phyloP scores from a whole-genome alignment of 805 yeast genomes.

The Clavispora vitiphila region DNA sequence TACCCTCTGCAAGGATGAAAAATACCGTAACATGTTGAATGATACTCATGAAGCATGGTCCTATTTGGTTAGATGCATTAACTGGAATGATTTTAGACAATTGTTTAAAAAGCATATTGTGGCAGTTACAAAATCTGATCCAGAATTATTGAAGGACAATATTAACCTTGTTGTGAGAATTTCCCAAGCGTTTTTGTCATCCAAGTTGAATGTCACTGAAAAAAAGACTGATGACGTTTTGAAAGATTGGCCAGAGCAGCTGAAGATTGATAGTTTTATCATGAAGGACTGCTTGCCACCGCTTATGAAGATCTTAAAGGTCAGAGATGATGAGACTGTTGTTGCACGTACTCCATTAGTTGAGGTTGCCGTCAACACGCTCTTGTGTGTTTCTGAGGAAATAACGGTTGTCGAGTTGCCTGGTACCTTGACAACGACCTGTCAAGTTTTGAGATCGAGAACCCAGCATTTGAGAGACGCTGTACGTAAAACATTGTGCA shows the following conservation, averaged over 20 bases:
- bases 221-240: conserved; percentile 13
- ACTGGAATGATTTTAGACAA: conserved; percentile 80
- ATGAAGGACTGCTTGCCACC: conserved; percentile 56
- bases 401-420: conserved; percentile 61
- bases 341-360: conserved; percentile 72
- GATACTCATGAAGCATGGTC: conserved; percentile 66
- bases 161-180: conserved; percentile 56
- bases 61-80: conserved; percentile 48
- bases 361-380: conserved; percentile 68
- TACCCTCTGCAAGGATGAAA: conserved; percentile 55
- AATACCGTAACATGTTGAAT: conserved; percentile 54
- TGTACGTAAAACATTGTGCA: conserved; percentile 68
- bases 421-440: conserved; percentile 76
- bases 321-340: conserved; percentile 75
- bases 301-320: conserved; percentile 52
- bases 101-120: conserved; percentile 63
- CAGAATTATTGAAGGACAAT: conserved; percentile 47
- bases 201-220: conserved; percentile 19
- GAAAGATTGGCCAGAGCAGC: conserved; percentile 23
- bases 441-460: conserved; percentile 81
- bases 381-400: conserved; percentile 57
- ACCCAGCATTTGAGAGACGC: conserved; percentile 87
- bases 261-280: conserved; percentile 36
- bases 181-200: conserved; percentile 44
- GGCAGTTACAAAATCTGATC: conserved; percentile 31